Percentiles rank a stretch among this genome's conserved stretches.
Conservation (phyloP, 305 asterid species). For the Petunia hybrid region DNA sequence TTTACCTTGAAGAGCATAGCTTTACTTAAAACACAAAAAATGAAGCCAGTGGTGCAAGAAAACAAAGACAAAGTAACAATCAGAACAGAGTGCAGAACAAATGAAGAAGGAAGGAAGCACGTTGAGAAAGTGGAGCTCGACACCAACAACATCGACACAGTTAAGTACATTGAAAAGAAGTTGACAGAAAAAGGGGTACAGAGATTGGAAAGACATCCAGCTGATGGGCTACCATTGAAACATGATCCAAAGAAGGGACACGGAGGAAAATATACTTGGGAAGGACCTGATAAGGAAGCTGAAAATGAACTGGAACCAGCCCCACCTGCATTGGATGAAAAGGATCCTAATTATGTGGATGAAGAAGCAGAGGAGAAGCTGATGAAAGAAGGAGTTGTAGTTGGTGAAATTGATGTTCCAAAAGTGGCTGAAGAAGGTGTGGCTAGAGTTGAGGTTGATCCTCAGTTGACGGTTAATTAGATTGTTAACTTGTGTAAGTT, state of each 20-base stretch:
- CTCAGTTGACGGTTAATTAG: slow-evolving; percentile 46
- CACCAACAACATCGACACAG: slow-evolving; percentile 48
- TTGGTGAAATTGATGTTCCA: slow-evolving; percentile 67
- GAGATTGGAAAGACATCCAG: slow-evolving; percentile 76
- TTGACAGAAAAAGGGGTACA: slow-evolving; percentile 59
- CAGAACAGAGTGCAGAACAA: slow-evolving; percentile 53
- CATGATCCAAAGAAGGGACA: slow-evolving; percentile 78
- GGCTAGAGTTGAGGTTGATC: slow-evolving; percentile 63
- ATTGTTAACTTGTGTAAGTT: background rate
- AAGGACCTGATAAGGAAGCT: slow-evolving; percentile 61
- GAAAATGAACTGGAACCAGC: slow-evolving; percentile 45
- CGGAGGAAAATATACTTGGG: slow-evolving; percentile 87
- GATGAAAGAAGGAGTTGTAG: slow-evolving; percentile 39
- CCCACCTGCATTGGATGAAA: slow-evolving; percentile 58
- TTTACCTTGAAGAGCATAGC: too few species aligned
- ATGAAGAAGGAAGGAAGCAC: slow-evolving; percentile 54
- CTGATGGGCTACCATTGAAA: slow-evolving; percentile 77
- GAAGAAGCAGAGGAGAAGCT: slow-evolving; percentile 32
- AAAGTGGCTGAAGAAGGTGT: slow-evolving; percentile 65
- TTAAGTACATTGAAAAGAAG: slow-evolving; percentile 60
- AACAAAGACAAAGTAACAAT: slow-evolving; percentile 44
- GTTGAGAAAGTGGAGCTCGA: slow-evolving; percentile 52
- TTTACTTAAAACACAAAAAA: slow-evolving; percentile 14
- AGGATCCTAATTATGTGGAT: slow-evolving; percentile 69
- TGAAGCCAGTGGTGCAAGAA: slow-evolving; percentile 54